These are phyloP conservation scores for Viridothelium virens DNA, from an alignment of 495 filamentous ascomycete species.

Conservation along the genomic window DNA sequence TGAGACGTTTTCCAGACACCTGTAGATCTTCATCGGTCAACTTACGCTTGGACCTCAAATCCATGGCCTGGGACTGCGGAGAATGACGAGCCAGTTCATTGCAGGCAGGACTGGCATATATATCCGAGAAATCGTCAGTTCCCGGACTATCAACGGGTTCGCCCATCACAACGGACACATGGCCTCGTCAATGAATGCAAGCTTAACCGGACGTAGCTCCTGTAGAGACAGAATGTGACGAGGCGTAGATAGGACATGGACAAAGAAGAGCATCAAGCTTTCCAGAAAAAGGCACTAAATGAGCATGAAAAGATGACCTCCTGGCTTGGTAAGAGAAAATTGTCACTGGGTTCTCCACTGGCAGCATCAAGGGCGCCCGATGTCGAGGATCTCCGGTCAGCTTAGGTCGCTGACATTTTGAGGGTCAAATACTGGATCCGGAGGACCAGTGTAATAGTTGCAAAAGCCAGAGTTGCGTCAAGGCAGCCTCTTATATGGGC, in stretches of 20 bases:
- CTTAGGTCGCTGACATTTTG: neutral
- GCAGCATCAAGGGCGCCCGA: neutral
- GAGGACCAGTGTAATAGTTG: neutral
- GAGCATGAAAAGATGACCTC: neutral
- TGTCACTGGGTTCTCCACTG: too few relatives aligned
- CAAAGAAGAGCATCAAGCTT: neutral
- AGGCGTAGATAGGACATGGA: neutral
- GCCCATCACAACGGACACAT: neutral
- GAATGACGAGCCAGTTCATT: neutral
- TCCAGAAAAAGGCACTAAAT: neutral
- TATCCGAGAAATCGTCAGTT: neutral
- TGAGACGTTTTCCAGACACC: neutral
- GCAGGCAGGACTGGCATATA: neutral
- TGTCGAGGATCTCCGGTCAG: neutral
- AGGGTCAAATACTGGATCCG: neutral
- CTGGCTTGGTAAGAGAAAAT: neutral
- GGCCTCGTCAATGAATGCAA: neutral
- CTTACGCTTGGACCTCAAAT: neutral
- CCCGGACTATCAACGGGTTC: neutral
- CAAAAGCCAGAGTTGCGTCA: neutral
- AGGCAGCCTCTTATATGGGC: constrained; percentile 10
- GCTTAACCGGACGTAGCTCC: neutral
- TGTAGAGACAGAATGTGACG: neutral
- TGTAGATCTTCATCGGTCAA: neutral
- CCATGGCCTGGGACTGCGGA: neutral